Percentiles rank a stretch among this genome's conserved stretches.
Evolutionary conservation across 441 rosid genomes (phyloP).

Genomic region (Syzygium malaccense): DNA sequence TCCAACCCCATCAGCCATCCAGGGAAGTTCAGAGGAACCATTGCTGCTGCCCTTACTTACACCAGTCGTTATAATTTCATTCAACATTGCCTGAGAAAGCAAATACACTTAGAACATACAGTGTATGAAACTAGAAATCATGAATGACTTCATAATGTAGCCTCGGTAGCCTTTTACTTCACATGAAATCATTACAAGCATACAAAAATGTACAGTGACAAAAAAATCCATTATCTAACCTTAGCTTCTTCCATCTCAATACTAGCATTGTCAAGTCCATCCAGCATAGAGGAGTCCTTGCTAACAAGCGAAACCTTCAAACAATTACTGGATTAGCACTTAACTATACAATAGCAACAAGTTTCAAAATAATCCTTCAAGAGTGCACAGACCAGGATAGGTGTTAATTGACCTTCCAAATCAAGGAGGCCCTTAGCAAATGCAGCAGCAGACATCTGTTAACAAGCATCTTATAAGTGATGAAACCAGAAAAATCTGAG

Average conservation of each 20-base stretch:
- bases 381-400: constrained; percentile 69
- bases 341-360: neutral
- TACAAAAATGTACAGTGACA: neutral
- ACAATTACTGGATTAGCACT: neutral
- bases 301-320: constrained; percentile 92
- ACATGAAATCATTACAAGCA: neutral
- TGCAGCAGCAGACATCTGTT: constrained; percentile 99
- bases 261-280: constrained; percentile 99
- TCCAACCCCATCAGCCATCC: constrained; percentile 2
- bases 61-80: neutral
- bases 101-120: neutral
- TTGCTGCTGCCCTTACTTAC: neutral
- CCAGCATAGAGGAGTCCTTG: constrained; percentile 99
- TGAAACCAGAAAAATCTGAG: neutral
- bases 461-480: constrained; percentile 12
- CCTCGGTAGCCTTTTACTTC: neutral
- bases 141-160: neutral
- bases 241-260: constrained; percentile 97
- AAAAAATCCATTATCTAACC: constrained; percentile 34
- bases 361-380: neutral
- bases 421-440: constrained; percentile 99
- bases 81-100: neutral
- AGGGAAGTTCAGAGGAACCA: neutral
- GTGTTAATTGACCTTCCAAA: constrained; percentile 98
- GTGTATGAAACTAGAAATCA: neutral